Evolutionary conservation across 2,329 filamentous ascomycete species (phyloP).

Genomic region (Diaporthe sp.): DNA sequence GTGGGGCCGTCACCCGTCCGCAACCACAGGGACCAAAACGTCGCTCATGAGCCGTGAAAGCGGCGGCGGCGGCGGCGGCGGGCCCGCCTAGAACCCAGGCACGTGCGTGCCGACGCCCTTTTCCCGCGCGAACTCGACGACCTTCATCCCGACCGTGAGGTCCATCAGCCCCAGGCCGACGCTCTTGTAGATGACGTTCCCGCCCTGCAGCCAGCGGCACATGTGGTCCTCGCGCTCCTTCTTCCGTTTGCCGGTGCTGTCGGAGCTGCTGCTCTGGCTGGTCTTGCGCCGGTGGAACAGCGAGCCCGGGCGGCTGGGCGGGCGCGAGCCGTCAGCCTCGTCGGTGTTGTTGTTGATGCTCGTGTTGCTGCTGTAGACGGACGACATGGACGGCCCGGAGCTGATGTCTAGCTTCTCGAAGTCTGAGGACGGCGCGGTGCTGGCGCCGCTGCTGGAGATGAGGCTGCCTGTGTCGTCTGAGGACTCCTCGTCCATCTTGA

Average conservation of each 20-base stretch:
- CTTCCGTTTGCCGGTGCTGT: conserved; percentile 48
- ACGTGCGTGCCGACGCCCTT: conserved; percentile 68
- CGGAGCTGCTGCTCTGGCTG: conserved; percentile 45
- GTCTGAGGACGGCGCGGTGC: conserved; percentile 50
- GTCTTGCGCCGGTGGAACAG: conserved; percentile 48
- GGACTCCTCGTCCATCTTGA: conserved; percentile 55
- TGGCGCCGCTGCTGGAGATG: conserved; percentile 39
- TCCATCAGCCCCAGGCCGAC: conserved; percentile 78
- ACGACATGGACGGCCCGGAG: conserved; percentile 53
- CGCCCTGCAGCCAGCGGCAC: conserved; percentile 68
- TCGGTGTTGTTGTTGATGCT: conserved; percentile 30
- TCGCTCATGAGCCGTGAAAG: conserved; percentile 31
- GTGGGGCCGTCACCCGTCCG: neutral
- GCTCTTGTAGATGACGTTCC: conserved; percentile 78
- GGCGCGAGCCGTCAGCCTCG: conserved; percentile 31
- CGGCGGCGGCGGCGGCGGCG: conserved; percentile 12
- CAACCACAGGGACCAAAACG: conserved; percentile 9
- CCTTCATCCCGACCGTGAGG: conserved; percentile 69
- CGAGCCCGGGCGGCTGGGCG: conserved; percentile 41
- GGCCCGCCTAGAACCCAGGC: conserved; percentile 59
- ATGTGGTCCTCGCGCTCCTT: conserved; percentile 63
- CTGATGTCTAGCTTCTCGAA: conserved; percentile 50
- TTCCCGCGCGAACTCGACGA: conserved; percentile 67
- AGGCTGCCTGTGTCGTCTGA: conserved; percentile 35
- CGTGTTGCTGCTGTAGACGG: conserved; percentile 47